Base-by-base conservation (phyloP, 495 filamentous ascomycete genomes). In the Neurospora tetraspora region DNA sequence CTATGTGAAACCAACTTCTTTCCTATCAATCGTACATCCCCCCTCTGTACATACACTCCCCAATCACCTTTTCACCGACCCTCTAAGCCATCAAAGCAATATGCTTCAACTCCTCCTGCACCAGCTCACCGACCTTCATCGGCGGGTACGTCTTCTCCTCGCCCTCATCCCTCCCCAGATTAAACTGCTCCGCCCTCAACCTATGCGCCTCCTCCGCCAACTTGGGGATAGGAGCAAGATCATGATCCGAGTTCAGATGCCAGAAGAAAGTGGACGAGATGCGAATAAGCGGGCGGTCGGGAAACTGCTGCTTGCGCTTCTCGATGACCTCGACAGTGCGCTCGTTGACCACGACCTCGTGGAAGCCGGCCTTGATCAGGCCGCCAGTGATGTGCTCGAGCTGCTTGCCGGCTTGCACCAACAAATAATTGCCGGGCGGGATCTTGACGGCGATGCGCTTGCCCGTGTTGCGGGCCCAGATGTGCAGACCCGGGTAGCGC, bases 381-480 rank as follows among this genome's bases (percentile, higher is more conserved):
- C 85, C 85, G 74, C 84, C 84, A 1, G 84, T 85, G 39, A 84
- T 77, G 78, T 86, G 81, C 80, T 86, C 85, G 70, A 86, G 80
- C 79, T 86, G 85, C 79, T 86, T 86, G 77, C 85, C 85, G 20
- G 85, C 85, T 69, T 86, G 85, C 4, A 86, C 85, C 10, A 86
- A 81, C 16, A 86, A 79, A 74, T 85, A 79, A 75, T 82, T 85
- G 18, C 85, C 84, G 36, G 68, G 70, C 2, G 85, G 85, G 73
- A 86, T 86, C 78, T 78, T 80, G 72, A 86, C 85, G 73, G 84
- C 74, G 76, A 86, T 86, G 69, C 81, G 80, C 27, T 77, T 78
- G 39, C 85, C 85, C 34, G 83, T 86, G 81, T 86, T 86, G 71
- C 85, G 83, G 59, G 85, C 85, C 85, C 85, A 86, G 73, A 86